phyloP scores from a whole-genome alignment of 495 filamentous ascomycete genomes.

The Penicillium flavigenum region DNA sequence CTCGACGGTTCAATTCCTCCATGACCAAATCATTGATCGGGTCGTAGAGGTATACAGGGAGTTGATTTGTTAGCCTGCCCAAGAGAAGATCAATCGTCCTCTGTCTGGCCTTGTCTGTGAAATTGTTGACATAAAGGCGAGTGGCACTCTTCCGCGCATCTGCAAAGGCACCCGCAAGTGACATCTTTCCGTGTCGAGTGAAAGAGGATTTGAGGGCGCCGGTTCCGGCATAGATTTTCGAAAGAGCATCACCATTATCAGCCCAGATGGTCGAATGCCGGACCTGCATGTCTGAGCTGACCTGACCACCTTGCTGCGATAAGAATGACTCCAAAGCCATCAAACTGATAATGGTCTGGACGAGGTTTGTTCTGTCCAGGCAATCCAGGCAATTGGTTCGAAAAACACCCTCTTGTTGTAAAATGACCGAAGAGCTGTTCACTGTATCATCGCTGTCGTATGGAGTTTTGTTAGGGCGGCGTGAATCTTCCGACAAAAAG shows the following conservation, averaged over 20 bases:
- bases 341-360: conserved; percentile 90
- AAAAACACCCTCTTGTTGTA: conserved; percentile 93
- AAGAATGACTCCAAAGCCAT: conserved; percentile 86
- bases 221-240: conserved; percentile 94
- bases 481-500: conserved; percentile 72
- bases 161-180: conserved; percentile 86
- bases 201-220: conserved; percentile 94
- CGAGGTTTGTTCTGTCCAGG: conserved; percentile 91
- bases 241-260: conserved; percentile 95
- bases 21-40: conserved; percentile 89
- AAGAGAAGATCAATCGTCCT: conserved; percentile 91
- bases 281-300: conserved; percentile 80
- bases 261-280: conserved; percentile 92
- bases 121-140: conserved; percentile 94
- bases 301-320: conserved; percentile 60
- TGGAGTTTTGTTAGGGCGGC: conserved; percentile 11
- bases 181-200: conserved; percentile 96
- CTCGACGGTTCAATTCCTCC: conserved; percentile 65
- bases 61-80: conserved; percentile 78
- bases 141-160: conserved; percentile 94
- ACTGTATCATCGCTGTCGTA: conserved; percentile 28
- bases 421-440: conserved; percentile 62
- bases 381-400: conserved; percentile 96
- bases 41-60: conserved; percentile 82
- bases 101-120: conserved; percentile 88